Percentiles rank a stretch among this genome's conserved stretches.
These are phyloP conservation scores for Noccaea caerulescens DNA, from an alignment of 345 rosid species.

Conservation along the genomic window DNA sequence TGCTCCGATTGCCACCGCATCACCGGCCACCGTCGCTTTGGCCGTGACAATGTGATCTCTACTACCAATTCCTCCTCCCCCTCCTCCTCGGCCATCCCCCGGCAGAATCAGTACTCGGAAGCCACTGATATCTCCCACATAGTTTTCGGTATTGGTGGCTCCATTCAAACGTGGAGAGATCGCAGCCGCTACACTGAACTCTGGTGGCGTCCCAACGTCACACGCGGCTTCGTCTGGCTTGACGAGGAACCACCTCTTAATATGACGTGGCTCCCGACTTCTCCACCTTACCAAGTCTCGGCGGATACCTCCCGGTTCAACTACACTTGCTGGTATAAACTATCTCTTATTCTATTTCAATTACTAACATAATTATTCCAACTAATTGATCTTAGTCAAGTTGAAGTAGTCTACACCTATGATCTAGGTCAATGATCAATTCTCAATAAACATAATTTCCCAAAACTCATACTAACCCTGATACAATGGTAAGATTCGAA, in stretches of 20 bases:
- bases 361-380: not conserved
- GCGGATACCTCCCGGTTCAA: slow-evolving; percentile 65
- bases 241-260: slow-evolving; percentile 57
- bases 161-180: slow-evolving; percentile 72
- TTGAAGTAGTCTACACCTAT: not conserved
- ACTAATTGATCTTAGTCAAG: not conserved
- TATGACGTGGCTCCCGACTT: slow-evolving; percentile 52
- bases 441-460: not conserved
- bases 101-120: slow-evolving; percentile 2
- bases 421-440: not conserved
- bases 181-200: slow-evolving; percentile 67
- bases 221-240: slow-evolving; percentile 86
- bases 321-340: slow-evolving; percentile 59
- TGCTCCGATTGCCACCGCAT: slow-evolving; percentile 38
- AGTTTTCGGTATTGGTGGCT: slow-evolving; percentile 79
- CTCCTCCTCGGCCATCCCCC: slow-evolving; percentile 24
- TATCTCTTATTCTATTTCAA: slow-evolving; percentile 10
- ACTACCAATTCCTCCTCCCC: slow-evolving; percentile 51
- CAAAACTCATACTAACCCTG: no score
- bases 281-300: slow-evolving; percentile 69
- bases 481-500: no score
- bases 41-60: slow-evolving; percentile 47
- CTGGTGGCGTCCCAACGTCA: slow-evolving; percentile 79
- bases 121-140: slow-evolving; percentile 66
- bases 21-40: slow-evolving; percentile 45